Conservation (phyloP, 192 early-diverging fungal genomes). For the Gryganskiella cystojenkinii region DNA sequence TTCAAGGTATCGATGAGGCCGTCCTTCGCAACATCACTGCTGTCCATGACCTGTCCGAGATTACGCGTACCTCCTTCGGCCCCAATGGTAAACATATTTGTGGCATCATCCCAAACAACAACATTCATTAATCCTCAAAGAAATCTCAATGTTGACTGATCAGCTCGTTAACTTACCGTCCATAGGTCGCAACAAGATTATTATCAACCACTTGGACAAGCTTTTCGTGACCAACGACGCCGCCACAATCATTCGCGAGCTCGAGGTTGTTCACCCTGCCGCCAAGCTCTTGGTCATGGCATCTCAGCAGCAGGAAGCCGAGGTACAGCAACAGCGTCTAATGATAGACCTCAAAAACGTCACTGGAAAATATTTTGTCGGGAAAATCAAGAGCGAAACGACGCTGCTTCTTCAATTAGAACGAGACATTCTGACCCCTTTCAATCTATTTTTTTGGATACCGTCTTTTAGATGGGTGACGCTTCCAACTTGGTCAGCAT, state of each 20-base stretch:
- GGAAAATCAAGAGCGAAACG: too few species aligned
- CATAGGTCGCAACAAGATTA: conserved; percentile 97
- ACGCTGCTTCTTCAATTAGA: neutral
- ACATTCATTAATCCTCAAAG: neutral
- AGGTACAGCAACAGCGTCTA: conserved; percentile 61
- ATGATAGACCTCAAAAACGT: neutral
- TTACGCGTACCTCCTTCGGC: conserved; percentile 94
- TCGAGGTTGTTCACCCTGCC: conserved; percentile 98
- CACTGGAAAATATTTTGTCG: too few species aligned
- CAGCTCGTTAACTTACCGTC: neutral
- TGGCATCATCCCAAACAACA: conserved; percentile 7
- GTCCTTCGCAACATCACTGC: conserved; percentile 95
- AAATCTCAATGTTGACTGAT: neutral
- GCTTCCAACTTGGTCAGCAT: conserved; percentile 96
- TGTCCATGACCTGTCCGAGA: conserved; percentile 92
- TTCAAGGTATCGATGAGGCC: conserved; percentile 96
- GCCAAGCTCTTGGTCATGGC: conserved; percentile 97
- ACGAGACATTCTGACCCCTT: neutral
- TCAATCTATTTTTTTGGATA: neutral
- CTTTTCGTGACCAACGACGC: conserved; percentile 99
- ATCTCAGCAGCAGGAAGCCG: conserved; percentile 96
- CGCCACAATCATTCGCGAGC: conserved; percentile 97
- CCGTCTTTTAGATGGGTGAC: conserved; percentile 89
- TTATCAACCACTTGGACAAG: conserved; percentile 98
- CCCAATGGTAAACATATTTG: conserved; percentile 89